Evolutionary conservation across 2,329 filamentous ascomycete species (phyloP).

Genomic region (Fusarium poae): DNA sequence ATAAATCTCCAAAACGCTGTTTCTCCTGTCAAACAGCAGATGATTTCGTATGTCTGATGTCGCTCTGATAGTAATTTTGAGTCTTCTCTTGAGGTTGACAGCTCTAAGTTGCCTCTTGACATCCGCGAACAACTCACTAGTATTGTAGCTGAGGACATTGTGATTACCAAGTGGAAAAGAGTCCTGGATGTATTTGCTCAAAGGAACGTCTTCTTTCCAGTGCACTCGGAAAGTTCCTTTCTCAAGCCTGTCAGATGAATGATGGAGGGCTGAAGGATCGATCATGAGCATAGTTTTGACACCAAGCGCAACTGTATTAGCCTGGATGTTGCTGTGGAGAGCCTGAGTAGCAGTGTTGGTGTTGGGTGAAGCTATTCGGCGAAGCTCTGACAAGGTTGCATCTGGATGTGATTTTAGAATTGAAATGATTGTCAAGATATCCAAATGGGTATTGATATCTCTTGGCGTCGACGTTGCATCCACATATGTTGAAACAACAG

Average conservation of each 20-base stretch:
- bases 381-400: neutral
- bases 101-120: neutral
- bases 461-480: neutral
- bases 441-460: neutral
- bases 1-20: neutral
- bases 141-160: neutral
- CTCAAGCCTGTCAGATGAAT: neutral
- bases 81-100: neutral
- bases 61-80: accelerated
- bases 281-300: neutral
- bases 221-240: neutral
- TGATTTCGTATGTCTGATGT: slow-evolving; percentile 9
- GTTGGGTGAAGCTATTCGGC: accelerated
- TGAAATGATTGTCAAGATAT: neutral
- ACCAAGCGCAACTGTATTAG: neutral
- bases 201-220: neutral
- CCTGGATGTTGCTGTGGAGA: accelerated
- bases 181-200: slow-evolving; percentile 5
- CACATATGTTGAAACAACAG: neutral
- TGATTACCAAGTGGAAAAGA: neutral
- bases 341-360: accelerated
- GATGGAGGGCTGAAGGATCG: neutral
- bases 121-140: neutral
- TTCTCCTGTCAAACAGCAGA: neutral
- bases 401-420: neutral